phyloP scores from a whole-genome alignment of 352 stramenopile genomes.

The Globisporangium camurandrum region DNA sequence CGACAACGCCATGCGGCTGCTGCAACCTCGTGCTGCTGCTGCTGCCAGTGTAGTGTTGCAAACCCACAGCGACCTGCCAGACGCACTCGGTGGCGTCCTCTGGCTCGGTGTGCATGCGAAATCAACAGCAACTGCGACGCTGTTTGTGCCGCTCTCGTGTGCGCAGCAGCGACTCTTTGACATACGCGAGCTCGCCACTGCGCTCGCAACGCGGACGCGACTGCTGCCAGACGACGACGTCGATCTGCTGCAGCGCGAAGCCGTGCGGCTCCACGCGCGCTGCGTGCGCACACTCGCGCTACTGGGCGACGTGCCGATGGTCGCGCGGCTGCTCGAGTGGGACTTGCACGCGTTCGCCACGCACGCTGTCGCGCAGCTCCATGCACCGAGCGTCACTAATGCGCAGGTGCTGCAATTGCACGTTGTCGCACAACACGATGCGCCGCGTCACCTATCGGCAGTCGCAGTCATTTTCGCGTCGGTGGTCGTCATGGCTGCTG shows the following conservation, averaged over 20 bases:
- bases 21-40: too few species aligned
- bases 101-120: too few species aligned
- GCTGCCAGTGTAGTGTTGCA: neutral
- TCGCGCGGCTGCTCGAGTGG: conserved; percentile 1
- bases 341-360: neutral
- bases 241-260: neutral
- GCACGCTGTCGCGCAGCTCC: neutral
- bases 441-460: neutral
- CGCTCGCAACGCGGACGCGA: neutral
- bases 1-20: neutral
- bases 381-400: neutral
- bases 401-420: too few species aligned
- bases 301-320: neutral
- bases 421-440: neutral
- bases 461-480: too few species aligned
- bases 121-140: neutral
- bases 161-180: neutral
- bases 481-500: too few species aligned
- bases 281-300: neutral
- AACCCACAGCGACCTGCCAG: neutral
- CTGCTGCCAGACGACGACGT: neutral
- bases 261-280: neutral
- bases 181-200: neutral
- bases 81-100: neutral
- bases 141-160: neutral